These are phyloP conservation scores for Plasmopara muralis DNA, from an alignment of 352 stramenopile species.

Conservation along the genomic window DNA sequence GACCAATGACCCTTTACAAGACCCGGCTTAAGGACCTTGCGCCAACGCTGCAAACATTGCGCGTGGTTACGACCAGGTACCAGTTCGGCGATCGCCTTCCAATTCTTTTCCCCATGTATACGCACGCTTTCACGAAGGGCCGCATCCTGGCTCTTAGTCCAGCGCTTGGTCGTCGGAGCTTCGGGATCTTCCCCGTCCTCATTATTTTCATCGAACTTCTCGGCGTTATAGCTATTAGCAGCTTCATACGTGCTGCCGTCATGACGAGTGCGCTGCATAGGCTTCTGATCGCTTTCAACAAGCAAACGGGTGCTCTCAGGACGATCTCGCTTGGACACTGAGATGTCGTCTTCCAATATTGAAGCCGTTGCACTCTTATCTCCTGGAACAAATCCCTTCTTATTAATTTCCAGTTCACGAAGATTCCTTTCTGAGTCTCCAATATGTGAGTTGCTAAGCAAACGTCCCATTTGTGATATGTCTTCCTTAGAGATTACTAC, in stretches of 20 bases:
- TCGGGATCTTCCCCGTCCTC: constrained; percentile 49
- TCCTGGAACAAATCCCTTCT: constrained; percentile 39
- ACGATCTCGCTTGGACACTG: constrained; percentile 58
- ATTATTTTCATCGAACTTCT: constrained; percentile 34
- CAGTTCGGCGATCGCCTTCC: constrained; percentile 83
- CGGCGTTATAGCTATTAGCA: constrained; percentile 15
- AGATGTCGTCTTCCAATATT: constrained; percentile 27
- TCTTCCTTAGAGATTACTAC: constrained; percentile 76
- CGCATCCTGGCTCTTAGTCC: constrained; percentile 84
- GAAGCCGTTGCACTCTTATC: constrained; percentile 8
- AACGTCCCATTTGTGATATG: constrained; percentile 54
- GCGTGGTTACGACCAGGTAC: constrained; percentile 81
- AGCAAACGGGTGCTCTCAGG: constrained; percentile 59
- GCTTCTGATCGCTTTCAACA: constrained; percentile 54
- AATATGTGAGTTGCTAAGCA: constrained; percentile 77
- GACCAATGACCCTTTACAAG: constrained; percentile 95
- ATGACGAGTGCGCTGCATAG: constrained; percentile 49
- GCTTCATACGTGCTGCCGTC: constrained; percentile 22
- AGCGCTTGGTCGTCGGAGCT: constrained; percentile 77
- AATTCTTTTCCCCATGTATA: constrained; percentile 84
- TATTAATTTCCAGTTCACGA: constrained; percentile 72
- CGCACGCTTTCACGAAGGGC: constrained; percentile 76
- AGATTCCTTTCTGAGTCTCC: constrained; percentile 72
- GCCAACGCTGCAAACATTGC: constrained; percentile 86
- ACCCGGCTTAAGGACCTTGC: constrained; percentile 91